phyloP scores from a whole-genome alignment of 495 filamentous ascomycete species.

The Penicillium samsonianum region DNA sequence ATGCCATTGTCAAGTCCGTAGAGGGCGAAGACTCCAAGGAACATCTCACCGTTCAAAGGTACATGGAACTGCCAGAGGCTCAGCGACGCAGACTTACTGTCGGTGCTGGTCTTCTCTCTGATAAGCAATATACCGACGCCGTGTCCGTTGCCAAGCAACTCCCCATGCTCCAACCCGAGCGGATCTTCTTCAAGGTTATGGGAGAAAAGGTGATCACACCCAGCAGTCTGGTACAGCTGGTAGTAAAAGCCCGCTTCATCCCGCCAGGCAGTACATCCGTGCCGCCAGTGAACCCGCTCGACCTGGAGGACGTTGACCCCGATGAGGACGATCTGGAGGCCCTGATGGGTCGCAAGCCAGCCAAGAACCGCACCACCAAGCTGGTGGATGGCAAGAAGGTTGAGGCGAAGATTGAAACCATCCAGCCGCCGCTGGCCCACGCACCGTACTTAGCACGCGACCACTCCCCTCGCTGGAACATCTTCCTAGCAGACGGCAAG shows the following conservation, averaged over 20 bases:
- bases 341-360: constrained; percentile 72
- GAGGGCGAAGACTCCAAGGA: constrained; percentile 71
- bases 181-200: constrained; percentile 97
- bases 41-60: constrained; percentile 79
- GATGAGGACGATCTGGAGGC: constrained; percentile 92
- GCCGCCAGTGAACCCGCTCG: constrained; percentile 70
- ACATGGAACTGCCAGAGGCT: constrained; percentile 77
- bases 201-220: constrained; percentile 92
- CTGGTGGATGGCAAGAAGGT: constrained; percentile 56
- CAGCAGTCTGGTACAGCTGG: constrained; percentile 88
- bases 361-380: constrained; percentile 59
- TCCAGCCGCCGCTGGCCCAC: constrained; percentile 79
- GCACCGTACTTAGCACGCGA: constrained; percentile 89
- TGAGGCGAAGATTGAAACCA: constrained; percentile 52
- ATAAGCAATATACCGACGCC: constrained; percentile 73
- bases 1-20: constrained; percentile 68
- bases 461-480: constrained; percentile 85
- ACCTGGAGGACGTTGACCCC: constrained; percentile 88
- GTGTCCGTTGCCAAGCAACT: constrained; percentile 77
- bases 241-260: constrained; percentile 92
- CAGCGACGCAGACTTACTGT: constrained; percentile 68
- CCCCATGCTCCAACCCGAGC: constrained; percentile 80
- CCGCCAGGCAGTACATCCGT: constrained; percentile 77
- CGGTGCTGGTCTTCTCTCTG: constrained; percentile 69
- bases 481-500: constrained; percentile 91